Base-by-base conservation (phyloP, 1,284 basidiomycete species). In the Phaffia rhodozyma region DNA sequence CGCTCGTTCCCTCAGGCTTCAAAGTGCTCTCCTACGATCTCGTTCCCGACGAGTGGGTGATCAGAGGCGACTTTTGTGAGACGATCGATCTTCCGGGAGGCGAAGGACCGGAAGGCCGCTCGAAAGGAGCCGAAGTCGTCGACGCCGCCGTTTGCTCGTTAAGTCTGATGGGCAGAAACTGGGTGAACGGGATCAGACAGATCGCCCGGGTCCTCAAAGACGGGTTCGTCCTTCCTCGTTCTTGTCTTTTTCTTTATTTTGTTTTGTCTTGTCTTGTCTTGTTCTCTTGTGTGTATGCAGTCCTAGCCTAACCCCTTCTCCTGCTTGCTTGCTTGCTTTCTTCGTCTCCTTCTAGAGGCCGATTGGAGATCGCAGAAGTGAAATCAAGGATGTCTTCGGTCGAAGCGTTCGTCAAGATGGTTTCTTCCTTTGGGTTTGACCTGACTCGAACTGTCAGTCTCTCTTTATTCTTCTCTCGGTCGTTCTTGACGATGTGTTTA, bases 121-220 rank as follows among this genome's bases (percentile, higher is more conserved):
- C 47, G 9, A n/a, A 16, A 23, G 34, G 13, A 21, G 56, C 34
- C 25, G 53, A 89, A 67, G 75, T 96, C 5, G 89, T 89, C 3
- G 94, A 99, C 72, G 86, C 89, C 5, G 91, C 85, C 1, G 86
- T 98, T 32, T 98, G 92, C 73, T 91, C 92, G 52, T 79, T 99
- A 66, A 94, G 91, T 71, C 78, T 99, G 66, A 99, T 99, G 96
- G 89, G 91, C 48, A 90, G 86, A 13, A 97, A 99, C 74, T 99
- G 96, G 96, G 82, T 91, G 20, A 82, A 81, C 29, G 92, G 91
- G 73, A 81, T 97, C 48, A 80, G 87, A 38, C 94, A 99, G 75
- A 88, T 89, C 3, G 88, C 88, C 81, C 79, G 96, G 65, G 83
- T 98, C 38, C 78, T 98, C 51, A 86, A 85, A 72, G 75, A 80